Percentiles rank a stretch among this genome's conserved stretches.
phyloP scores from a whole-genome alignment of 169 alveolate species.

The Plasmodium cynomolgi region DNA sequence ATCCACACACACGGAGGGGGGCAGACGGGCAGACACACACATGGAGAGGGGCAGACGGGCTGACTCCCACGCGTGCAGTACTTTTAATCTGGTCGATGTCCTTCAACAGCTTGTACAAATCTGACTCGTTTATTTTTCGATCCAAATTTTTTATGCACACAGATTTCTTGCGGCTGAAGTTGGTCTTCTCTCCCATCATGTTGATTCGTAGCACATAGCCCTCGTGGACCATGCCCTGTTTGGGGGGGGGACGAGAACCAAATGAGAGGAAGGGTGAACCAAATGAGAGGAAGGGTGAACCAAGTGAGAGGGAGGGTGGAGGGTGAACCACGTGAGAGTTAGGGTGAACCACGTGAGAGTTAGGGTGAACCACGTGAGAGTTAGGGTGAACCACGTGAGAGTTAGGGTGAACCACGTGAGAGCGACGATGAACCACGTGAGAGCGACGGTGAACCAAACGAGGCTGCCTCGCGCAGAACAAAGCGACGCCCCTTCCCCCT shows the following conservation, averaged over 20 bases:
- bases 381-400: not conserved
- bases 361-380: not conserved
- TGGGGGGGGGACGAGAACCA: not conserved
- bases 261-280: not conserved
- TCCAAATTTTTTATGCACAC: conserved; percentile 35
- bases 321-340: not conserved
- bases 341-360: too few species aligned
- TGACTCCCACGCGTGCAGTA: not conserved
- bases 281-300: not conserved
- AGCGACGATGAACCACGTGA: not conserved
- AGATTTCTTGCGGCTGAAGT: conserved; percentile 24
- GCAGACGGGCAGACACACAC: not conserved
- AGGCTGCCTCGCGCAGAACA: not conserved
- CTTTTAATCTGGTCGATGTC: conserved; percentile 45
- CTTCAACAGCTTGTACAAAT: conserved; percentile 30
- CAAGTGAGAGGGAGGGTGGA: not conserved
- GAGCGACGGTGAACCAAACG: not conserved
- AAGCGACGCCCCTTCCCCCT: not conserved
- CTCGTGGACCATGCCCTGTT: conserved; percentile 38
- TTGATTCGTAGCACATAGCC: conserved; percentile 47
- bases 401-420: not conserved
- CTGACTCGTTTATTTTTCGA: conserved; percentile 18
- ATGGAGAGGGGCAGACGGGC: too few species aligned
- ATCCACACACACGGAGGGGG: not conserved
- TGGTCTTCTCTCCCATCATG: conserved; percentile 13